Evolutionary conservation across 305 asterid genomes (phyloP), one percentile per base, ranked within the genome.

Genomic region (Fraxinus dipetala): DNA sequence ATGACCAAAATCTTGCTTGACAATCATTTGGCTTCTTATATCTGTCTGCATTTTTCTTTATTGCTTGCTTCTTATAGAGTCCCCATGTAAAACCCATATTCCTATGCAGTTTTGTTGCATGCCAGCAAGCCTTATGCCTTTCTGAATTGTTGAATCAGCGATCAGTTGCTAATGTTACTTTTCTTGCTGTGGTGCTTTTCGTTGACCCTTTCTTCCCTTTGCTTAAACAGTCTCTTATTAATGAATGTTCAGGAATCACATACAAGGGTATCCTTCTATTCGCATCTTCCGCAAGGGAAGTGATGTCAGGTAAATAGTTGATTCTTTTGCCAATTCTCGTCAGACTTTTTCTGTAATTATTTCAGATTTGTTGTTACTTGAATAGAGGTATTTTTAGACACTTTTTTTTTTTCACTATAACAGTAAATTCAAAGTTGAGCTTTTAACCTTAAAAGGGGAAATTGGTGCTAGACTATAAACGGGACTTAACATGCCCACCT

Each of bases 191-290:
- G 54, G 22, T 77, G 79, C 40, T 84, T 65, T 85, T 83, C 82
- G 38, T 38, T 75, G 79, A 40, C 86, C 72, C 72, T 79, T 45
- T 82, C 67, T 85, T 85, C 76, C 70, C 48, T 51, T 72, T 74
- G 81, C 80, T 81, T 83, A 84, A 81, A 81, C 24, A 77, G 24
- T 84, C 75, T 76, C 31, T 80, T 80, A 69, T 61, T 84, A 36
- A 43, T 84, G 79, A 87, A 80, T 85, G 59, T 89, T 83, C 98
- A 96, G 99, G 92, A 82, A 94, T 89, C 99, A 96, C 89, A 90
- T 96, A 80, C 98, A 96, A 88, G 99, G 97, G 79, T 96, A 92
- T 82, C 99, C 98, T 78, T 94, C 99, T 43, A 92, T 96, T 84
- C 98, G 97, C 85, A 93, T 96, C 82, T 96, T 93, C 91, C 97